Conservation (phyloP, 441 rosid genomes). For the Croton setiger region DNA sequence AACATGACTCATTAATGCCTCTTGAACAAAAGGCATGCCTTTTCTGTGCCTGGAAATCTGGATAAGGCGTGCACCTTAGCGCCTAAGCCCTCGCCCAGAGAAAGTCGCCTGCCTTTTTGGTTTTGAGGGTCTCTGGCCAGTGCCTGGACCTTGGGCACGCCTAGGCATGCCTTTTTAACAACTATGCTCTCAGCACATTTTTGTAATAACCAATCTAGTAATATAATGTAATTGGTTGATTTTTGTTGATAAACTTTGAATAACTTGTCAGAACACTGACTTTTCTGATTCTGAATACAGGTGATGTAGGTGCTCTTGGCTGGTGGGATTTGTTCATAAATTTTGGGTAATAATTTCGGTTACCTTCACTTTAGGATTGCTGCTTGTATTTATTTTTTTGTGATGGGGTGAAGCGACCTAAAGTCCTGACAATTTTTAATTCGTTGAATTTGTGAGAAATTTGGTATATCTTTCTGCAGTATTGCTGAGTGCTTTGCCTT, state of each 20-base stretch:
- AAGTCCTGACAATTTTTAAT: conserved; percentile 17
- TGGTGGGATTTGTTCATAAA: conserved; percentile 99
- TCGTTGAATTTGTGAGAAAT: conserved; percentile 19
- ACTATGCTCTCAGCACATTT: not conserved
- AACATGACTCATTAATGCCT: no score
- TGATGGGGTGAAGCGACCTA: not conserved
- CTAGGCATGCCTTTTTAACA: not conserved
- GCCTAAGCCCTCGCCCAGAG: no score
- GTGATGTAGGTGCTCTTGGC: conserved; percentile 84
- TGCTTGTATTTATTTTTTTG: not conserved
- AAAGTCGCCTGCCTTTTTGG: not conserved
- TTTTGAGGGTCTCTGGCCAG: not conserved
- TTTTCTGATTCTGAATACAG: conserved; percentile 35
- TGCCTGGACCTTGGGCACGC: no score
- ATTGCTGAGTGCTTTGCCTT: conserved; percentile 94
- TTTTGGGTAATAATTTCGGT: conserved; percentile 56
- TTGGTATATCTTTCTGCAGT: conserved; percentile 43
- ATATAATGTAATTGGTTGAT: conserved; percentile 10
- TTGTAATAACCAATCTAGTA: not conserved
- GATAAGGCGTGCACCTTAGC: no score
- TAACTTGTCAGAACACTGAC: conserved; percentile 11
- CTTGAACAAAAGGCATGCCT: no score
- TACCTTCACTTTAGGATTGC: conserved; percentile 19
- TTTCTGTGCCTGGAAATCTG: no score
- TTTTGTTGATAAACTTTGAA: not conserved